Evolutionary conservation across 306 rosid species (phyloP).

Genomic region (Lupinus albus): DNA sequence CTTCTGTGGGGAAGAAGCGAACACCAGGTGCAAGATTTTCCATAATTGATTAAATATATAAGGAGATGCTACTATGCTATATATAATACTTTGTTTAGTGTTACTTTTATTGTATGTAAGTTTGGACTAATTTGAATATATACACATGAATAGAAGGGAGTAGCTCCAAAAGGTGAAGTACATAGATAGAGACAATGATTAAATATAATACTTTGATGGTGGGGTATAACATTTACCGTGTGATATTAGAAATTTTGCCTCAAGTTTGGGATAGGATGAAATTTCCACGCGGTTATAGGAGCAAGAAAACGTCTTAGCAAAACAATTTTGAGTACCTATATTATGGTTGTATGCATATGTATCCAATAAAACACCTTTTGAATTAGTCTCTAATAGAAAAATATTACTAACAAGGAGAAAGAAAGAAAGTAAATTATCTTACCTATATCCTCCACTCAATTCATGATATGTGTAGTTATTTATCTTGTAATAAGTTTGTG

Average conservation of each 20-base stretch:
- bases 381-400: slow-evolving; percentile 46
- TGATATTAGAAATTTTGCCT: slow-evolving; percentile 38
- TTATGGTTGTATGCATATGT: background rate
- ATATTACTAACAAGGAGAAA: background rate
- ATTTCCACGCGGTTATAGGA: slow-evolving; percentile 62
- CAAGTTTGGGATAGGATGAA: slow-evolving; percentile 17
- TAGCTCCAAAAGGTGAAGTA: background rate
- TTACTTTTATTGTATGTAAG: background rate
- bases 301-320: slow-evolving; percentile 37
- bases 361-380: slow-evolving; percentile 44
- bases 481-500: background rate
- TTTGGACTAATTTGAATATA: slow-evolving; percentile 13
- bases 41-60: slow-evolving; percentile 32
- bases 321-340: background rate
- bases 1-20: slow-evolving; percentile 87
- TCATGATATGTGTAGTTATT: slow-evolving; percentile 12
- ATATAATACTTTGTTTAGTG: background rate
- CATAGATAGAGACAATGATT: background rate
- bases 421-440: too few relatives aligned
- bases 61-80: too few relatives aligned
- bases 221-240: slow-evolving; percentile 39
- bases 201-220: background rate
- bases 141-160: background rate
- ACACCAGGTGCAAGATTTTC: slow-evolving; percentile 57
- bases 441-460: background rate